Percentiles rank a stretch among this genome's conserved stretches.
phyloP scores from a whole-genome alignment of 2,329 filamentous ascomycete genomes.

The Sclerotinia minor region DNA sequence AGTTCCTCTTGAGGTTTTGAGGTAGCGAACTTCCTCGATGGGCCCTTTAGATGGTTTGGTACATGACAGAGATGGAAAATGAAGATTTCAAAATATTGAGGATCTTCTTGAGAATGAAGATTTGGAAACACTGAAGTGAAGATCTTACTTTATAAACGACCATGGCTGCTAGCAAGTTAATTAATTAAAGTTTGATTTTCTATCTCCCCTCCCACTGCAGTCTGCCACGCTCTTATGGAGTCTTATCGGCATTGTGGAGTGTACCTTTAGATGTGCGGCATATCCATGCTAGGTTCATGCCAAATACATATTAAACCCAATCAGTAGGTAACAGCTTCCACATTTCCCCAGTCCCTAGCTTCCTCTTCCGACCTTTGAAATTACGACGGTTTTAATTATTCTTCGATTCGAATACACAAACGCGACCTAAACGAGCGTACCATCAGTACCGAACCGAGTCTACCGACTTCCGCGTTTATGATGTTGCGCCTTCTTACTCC shows the following conservation, averaged over 20 bases:
- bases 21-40: not conserved
- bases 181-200: not conserved
- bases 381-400: too few species aligned
- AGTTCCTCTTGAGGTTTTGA: not conserved
- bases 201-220: not conserved
- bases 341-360: not conserved
- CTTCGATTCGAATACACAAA: not conserved
- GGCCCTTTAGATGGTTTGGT: too few species aligned
- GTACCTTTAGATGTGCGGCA: not conserved
- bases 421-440: not conserved
- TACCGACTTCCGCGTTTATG: not conserved
- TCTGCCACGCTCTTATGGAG: too few species aligned
- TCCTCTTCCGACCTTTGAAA: not conserved
- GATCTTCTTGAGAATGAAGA: not conserved
- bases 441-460: too few species aligned
- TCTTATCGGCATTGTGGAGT: not conserved
- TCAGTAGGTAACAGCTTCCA: not conserved
- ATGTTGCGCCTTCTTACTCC: too few species aligned
- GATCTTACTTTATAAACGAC: not conserved
- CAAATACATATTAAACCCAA: not conserved
- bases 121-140: not conserved
- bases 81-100: not conserved
- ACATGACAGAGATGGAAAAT: too few species aligned
- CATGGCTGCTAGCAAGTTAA: too few species aligned
- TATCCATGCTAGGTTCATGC: constrained; percentile 5